phyloP scores from a whole-genome alignment of 768 basidiomycete genomes.

The Termitomyces sp. region DNA sequence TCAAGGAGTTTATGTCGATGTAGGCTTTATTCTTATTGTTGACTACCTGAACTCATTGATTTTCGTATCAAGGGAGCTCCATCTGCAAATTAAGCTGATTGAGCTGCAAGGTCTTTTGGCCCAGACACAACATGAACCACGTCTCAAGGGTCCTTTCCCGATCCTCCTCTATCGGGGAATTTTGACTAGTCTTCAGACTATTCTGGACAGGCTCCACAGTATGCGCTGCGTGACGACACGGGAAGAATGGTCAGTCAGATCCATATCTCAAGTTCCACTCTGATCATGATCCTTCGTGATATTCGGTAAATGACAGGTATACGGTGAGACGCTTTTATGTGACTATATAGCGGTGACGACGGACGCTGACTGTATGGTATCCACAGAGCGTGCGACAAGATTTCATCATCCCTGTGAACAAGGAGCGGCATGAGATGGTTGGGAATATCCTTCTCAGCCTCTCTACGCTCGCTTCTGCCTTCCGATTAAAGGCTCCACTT shows the following conservation, averaged over 20 bases:
- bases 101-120: conserved; percentile 81
- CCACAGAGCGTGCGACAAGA: conserved; percentile 74
- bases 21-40: conserved; percentile 31
- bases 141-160: conserved; percentile 95
- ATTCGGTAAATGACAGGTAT: conserved; percentile 45
- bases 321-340: conserved; percentile 44
- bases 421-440: conserved; percentile 88
- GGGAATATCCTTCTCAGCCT: conserved; percentile 93
- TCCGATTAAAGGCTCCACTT: conserved; percentile 86
- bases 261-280: conserved; percentile 10
- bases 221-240: conserved; percentile 97
- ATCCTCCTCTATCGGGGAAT: conserved; percentile 80
- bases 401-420: conserved; percentile 89
- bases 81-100: conserved; percentile 88
- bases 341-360: not conserved
- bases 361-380: conserved; percentile 2
- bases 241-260: conserved; percentile 76
- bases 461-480: conserved; percentile 74
- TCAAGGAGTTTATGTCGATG: conserved; percentile 93
- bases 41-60: not conserved
- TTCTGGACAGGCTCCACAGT: conserved; percentile 86
- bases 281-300: not conserved
- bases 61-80: conserved; percentile 71
- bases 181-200: conserved; percentile 78
- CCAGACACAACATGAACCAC: conserved; percentile 90